Evolutionary conservation across 1,139 yeast genomes (phyloP).

Genomic region (Martiniozyma asiatica): DNA sequence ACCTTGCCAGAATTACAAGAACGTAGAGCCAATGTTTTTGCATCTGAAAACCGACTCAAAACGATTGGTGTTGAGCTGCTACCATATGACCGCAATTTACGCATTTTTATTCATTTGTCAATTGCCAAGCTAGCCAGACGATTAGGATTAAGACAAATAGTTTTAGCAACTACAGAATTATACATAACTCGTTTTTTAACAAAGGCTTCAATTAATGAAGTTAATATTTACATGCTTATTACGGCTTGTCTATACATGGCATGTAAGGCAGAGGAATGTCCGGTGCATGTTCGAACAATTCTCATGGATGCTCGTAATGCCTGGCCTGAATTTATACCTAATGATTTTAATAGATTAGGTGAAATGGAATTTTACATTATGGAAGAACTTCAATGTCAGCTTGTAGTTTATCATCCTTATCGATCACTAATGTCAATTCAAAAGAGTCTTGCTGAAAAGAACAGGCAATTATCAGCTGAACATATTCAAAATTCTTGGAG

Average conservation of each 20-base stretch:
- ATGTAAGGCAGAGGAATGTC: slow-evolving; percentile 90
- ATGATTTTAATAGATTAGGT: slow-evolving; percentile 85
- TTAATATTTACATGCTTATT: slow-evolving; percentile 68
- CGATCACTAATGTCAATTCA: slow-evolving; percentile 52
- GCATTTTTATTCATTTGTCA: slow-evolving; percentile 59
- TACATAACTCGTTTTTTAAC: slow-evolving; percentile 67
- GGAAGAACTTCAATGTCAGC: slow-evolving; percentile 74
- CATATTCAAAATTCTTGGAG: slow-evolving; percentile 82
- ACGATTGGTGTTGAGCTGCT: slow-evolving; percentile 13
- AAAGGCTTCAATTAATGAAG: slow-evolving; percentile 63
- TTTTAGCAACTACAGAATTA: slow-evolving; percentile 80
- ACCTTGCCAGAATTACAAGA: slow-evolving; percentile 32
- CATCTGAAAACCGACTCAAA: slow-evolving; percentile 16
- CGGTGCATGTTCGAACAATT: slow-evolving; percentile 80
- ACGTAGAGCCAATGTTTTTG: slow-evolving; percentile 23
- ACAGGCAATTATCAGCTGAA: slow-evolving; percentile 21
- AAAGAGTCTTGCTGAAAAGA: slow-evolving; percentile 3
- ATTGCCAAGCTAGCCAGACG: slow-evolving; percentile 69
- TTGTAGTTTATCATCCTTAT: slow-evolving; percentile 86
- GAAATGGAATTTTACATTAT: slow-evolving; percentile 91
- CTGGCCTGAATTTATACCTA: slow-evolving; percentile 94
- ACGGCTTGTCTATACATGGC: slow-evolving; percentile 84
- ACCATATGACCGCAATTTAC: slow-evolving; percentile 47
- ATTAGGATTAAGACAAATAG: slow-evolving; percentile 66
- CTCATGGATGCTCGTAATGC: slow-evolving; percentile 75